Base-by-base conservation (phyloP, 2,329 filamentous ascomycete genomes). In the Incumbomyces delicatus region DNA sequence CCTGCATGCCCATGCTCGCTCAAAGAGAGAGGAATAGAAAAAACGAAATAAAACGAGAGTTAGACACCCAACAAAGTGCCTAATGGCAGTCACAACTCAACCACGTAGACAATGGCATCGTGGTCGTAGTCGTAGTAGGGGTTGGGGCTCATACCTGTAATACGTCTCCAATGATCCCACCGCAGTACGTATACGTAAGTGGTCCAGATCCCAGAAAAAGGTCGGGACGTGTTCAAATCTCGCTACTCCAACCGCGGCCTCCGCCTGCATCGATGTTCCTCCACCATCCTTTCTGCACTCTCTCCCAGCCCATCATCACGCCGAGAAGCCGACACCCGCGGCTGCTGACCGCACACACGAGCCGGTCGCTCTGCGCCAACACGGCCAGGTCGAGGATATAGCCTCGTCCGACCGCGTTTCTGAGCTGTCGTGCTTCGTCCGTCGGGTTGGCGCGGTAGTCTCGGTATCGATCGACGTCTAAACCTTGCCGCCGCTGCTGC, bases 261-360 rank as follows among this genome's bases (percentile, higher is more conserved):
- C 22, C 32, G 13, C 33, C 42, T 12, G 10, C 7, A 31, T 90
- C 85, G n/a, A 94, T 76, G 64, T 94, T 94, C 49, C 78, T 72
- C 85, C 87, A 94, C 37, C 72, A 70, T 1, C 71, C 73, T 14
- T 72, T 63, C 30, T 69, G 69, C 50, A 87, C 73, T 27, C 71
- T 73, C 32, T 89, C 82, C 85, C 85, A 89, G 0, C 87, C 87
- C 79, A 92, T 80, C 81, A 94, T 88, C 34, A 94, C 85, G 2
- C 78, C 87, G 51, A 94, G 62, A 44, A 94, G 58, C 17, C 85
- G 75, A 62, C 87, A 94, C 3, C 62, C 70, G 13, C 66, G 62
- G 52, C 60, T 63, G 56, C 82, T 86, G 18, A 89, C 81, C 2
- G 81, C 84, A 59, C 87, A 94, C 1, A 94, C 75, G 6, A 92